Base-by-base conservation (phyloP, 345 rosid genomes). In the Brassica incana region DNA sequence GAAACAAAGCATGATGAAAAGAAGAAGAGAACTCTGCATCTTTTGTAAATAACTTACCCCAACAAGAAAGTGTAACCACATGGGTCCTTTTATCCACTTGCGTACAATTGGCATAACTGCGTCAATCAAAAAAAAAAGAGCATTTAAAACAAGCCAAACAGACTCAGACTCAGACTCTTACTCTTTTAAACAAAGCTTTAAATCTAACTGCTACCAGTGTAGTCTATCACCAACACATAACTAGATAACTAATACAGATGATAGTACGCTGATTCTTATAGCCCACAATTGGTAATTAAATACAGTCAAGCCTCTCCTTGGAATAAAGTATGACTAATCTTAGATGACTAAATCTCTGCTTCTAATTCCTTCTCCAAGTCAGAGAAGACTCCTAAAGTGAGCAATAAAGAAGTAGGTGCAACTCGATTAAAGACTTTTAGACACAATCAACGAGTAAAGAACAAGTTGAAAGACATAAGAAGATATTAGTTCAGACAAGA, bases 1-100 rank as follows among this genome's bases (percentile, higher is more conserved):
- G 9, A 20, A 33, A 15, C 1, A 48, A 56, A 9, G 18, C 66
- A 73, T 40, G 50, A 16, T 1, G 29, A 15, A 48, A 15, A 67
- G 68, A 36, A 71, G 65, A 35, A 78, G 54, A 36, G 18, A 23
- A 35, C 36, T 1, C 56, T 32, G 58, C n/a, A 68, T 36, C 71
- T 35, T 54, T 54, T 36, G 18, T 27, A 10, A 25, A 71, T 65
- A 69, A 80, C 99, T 90, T 91, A 91, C 97, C 73, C 98, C 97
- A 80, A 95, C 80, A 40, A 95, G 87, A 85, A 95, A 95, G 87
- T 95, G 99, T 74, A 92, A 77, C 98, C 98, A 92, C 91, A 92
- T 91, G 23, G 98, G 99, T 67, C 84, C 99, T 85, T 90, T 95
- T 45, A 95, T 83, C 78, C 88, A 84, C 79, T 84, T 90, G 73